phyloP scores from a whole-genome alignment of 208 protist species.

The Crithidia mellificae region DNA sequence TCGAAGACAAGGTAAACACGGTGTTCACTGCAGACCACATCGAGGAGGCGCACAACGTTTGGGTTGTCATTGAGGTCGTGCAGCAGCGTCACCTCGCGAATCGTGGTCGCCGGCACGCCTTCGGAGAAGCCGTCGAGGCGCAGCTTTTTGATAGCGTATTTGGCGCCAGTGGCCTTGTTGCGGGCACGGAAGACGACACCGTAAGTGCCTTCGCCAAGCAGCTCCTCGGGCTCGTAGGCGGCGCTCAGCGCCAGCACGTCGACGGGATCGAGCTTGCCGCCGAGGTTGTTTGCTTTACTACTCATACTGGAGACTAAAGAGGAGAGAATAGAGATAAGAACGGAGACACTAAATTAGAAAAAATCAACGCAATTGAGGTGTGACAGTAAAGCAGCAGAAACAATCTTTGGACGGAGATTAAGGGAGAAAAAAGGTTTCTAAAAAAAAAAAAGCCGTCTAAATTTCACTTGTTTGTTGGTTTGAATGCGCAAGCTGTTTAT shows the following conservation, averaged over 20 bases:
- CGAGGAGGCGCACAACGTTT: conserved; percentile 92
- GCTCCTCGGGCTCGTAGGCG: conserved; percentile 58
- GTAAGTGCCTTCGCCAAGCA: conserved; percentile 96
- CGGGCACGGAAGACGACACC: conserved; percentile 91
- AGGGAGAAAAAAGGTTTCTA: too few relatives aligned
- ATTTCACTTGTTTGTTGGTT: too few relatives aligned
- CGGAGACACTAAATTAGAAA: background rate
- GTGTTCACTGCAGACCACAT: conserved; percentile 95
- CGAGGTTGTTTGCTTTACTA: conserved; percentile 29
- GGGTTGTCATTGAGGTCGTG: conserved; percentile 89
- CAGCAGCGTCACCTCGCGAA: conserved; percentile 92
- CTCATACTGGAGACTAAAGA: conserved; percentile 6
- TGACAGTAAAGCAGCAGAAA: too few relatives aligned
- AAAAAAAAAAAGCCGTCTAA: too few relatives aligned
- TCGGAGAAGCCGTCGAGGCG: conserved; percentile 75
- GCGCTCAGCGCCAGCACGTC: conserved; percentile 52
- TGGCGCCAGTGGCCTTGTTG: conserved; percentile 60
- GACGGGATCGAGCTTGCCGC: conserved; percentile 48
- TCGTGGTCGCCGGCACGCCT: conserved; percentile 90
- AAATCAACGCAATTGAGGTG: too few relatives aligned
- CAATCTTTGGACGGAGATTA: too few relatives aligned
- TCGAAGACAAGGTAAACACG: conserved; percentile 98
- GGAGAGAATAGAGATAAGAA: background rate
- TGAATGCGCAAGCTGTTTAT: too few relatives aligned
- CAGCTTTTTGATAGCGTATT: conserved; percentile 82